These are phyloP conservation scores for Beauveria bassiana DNA, from an alignment of 2,329 filamentous ascomycete species.

Conservation along the genomic window DNA sequence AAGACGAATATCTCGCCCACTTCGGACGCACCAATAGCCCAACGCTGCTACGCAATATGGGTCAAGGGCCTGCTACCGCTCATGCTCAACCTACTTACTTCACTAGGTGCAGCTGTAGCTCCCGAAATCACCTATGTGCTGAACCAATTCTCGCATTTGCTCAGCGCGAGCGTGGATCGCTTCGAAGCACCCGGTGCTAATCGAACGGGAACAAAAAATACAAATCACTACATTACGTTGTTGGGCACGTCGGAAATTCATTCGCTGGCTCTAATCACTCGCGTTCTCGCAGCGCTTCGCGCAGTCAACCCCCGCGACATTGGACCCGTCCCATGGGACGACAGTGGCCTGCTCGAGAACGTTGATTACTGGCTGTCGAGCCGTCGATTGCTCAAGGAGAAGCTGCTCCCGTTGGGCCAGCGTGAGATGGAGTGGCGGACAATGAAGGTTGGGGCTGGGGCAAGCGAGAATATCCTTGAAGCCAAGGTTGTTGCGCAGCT, in stretches of 20 bases:
- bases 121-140: constrained; percentile 80
- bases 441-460: constrained; percentile 29
- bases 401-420: constrained; percentile 64
- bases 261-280: constrained; percentile 66
- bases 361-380: constrained; percentile 74
- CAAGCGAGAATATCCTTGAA: constrained; percentile 60
- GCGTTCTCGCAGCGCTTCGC: constrained; percentile 61
- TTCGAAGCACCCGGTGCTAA: constrained; percentile 56
- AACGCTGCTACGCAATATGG: constrained; percentile 85
- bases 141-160: constrained; percentile 77
- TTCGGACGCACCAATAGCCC: constrained; percentile 57
- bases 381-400: constrained; percentile 59
- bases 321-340: constrained; percentile 67
- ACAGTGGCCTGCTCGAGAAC: constrained; percentile 64
- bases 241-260: constrained; percentile 70
- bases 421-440: constrained; percentile 59
- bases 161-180: constrained; percentile 62
- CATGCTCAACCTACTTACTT: constrained; percentile 77
- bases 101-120: constrained; percentile 73
- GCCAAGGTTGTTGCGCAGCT: constrained; percentile 67
- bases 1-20: constrained; percentile 68
- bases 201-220: constrained; percentile 40
- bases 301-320: constrained; percentile 64
- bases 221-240: constrained; percentile 62
- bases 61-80: constrained; percentile 78